These are phyloP conservation scores for Macrophomina phaseolina DNA, from an alignment of 2,329 filamentous ascomycete genomes.

Conservation along the genomic window DNA sequence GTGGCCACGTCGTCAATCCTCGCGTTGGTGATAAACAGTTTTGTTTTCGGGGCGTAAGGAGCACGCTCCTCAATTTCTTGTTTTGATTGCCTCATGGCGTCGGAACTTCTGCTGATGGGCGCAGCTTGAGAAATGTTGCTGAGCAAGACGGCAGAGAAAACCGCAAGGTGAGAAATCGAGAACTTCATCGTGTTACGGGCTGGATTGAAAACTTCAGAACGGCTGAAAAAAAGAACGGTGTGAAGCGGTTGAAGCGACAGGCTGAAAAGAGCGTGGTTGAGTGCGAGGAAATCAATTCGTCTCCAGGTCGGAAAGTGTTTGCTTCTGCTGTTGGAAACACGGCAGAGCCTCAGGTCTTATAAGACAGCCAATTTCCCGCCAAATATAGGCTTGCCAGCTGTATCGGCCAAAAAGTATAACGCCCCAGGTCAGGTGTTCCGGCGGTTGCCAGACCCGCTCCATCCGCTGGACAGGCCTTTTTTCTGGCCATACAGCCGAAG, in stretches of 20 bases:
- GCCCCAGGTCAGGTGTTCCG: not conserved
- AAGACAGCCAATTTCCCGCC: not conserved
- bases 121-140: constrained; percentile 2
- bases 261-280: not conserved
- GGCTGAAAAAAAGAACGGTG: not conserved
- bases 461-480: not conserved
- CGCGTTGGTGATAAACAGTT: not conserved
- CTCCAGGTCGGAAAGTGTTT: not conserved
- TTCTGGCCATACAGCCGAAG: constrained; percentile 11
- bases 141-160: not conserved
- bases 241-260: not conserved
- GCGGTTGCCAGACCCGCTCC: not conserved
- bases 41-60: not conserved
- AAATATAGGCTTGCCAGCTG: not conserved
- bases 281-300: not conserved
- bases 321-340: not conserved
- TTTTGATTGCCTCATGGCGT: not conserved
- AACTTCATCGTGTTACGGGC: not conserved
- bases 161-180: not conserved
- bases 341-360: not conserved
- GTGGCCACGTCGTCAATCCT: no score
- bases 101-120: not conserved
- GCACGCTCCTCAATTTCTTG: not conserved
- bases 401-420: not conserved
- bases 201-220: not conserved